These are phyloP conservation scores for Aspergillus carlsbadensis DNA, from an alignment of 495 filamentous ascomycete species.

Conservation along the genomic window DNA sequence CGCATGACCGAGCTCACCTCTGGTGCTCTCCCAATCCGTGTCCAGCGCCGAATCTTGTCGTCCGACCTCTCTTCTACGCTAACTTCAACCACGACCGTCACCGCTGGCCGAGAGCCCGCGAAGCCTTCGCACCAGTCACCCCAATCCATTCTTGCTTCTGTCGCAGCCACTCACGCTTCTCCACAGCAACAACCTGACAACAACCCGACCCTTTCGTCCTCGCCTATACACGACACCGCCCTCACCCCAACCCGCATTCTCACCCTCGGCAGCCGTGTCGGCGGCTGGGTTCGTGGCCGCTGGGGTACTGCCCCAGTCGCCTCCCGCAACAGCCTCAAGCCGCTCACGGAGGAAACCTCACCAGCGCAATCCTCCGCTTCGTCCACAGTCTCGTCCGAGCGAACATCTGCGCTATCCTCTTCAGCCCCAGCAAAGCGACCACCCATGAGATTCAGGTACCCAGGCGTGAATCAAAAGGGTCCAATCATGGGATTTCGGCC, in stretches of 20 bases:
- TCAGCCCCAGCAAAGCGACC: constrained; percentile 13
- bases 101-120: constrained; percentile 31
- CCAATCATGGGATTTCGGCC: constrained; percentile 42
- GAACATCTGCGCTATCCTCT: not conserved
- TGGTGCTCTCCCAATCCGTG: constrained; percentile 22
- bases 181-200: constrained; percentile 13
- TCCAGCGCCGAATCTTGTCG: constrained; percentile 39
- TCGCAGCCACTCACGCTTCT: constrained; percentile 29
- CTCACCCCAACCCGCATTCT: constrained; percentile 25
- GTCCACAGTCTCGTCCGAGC: constrained; percentile 5
- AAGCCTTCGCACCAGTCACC: constrained; percentile 29
- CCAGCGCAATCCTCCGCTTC: constrained; percentile 16
- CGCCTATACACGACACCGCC: constrained; percentile 25
- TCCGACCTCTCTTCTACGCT: constrained; percentile 40
- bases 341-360: constrained; percentile 13
- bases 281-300: constrained; percentile 56
- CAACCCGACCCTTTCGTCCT: constrained; percentile 14
- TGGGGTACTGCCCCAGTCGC: constrained; percentile 49
- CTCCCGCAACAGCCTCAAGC: constrained; percentile 19
- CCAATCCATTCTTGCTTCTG: constrained; percentile 38
- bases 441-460: constrained; percentile 33
- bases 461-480: constrained; percentile 51
- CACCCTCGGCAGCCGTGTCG: constrained; percentile 45
- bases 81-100: constrained; percentile 45
- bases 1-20: constrained; percentile 36